Evolutionary conservation across 1,284 basidiomycete genomes (phyloP).

Genomic region (Psilocybe mexicana): DNA sequence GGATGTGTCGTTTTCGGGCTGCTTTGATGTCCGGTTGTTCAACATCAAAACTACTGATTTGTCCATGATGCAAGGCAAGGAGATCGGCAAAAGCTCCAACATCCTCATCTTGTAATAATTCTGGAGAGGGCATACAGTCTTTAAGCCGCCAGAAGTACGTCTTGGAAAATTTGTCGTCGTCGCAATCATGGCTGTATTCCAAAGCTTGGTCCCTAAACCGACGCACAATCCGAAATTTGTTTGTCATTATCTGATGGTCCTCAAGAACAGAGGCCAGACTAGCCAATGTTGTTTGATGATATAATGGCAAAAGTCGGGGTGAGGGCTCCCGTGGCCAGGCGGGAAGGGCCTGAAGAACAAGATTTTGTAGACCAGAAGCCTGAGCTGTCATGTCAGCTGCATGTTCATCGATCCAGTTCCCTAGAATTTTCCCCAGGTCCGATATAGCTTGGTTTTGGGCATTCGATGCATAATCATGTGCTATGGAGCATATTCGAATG

Average conservation of each 20-base stretch:
- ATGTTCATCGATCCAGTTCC: conserved; percentile 66
- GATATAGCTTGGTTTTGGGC: conserved; percentile 29
- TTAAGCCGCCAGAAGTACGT: conserved; percentile 84
- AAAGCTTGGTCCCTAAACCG: conserved; percentile 51
- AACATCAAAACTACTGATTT: conserved; percentile 58
- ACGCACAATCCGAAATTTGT: conserved; percentile 76
- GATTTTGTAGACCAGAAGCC: conserved; percentile 37
- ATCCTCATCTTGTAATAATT: conserved; percentile 61
- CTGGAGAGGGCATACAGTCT: conserved; percentile 59
- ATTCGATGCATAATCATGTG: conserved; percentile 50
- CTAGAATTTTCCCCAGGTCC: conserved; percentile 46
- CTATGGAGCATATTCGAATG: conserved; percentile 60
- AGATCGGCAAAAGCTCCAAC: conserved; percentile 76
- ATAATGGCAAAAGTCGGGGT: conserved; percentile 42
- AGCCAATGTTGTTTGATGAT: conserved; percentile 44
- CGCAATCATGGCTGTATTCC: conserved; percentile 32
- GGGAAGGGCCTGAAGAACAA: conserved; percentile 58
- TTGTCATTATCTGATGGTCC: conserved; percentile 57
- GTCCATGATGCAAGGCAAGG: conserved; percentile 59
- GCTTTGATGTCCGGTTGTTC: conserved; percentile 43
- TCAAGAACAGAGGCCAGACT: conserved; percentile 55
- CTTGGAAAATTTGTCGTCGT: conserved; percentile 48
- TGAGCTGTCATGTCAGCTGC: conserved; percentile 38
- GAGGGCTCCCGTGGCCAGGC: conserved; percentile 72
- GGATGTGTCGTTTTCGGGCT: conserved; percentile 42